phyloP scores from a whole-genome alignment of 1,284 basidiomycete species.

The Gymnopus androsaceus region DNA sequence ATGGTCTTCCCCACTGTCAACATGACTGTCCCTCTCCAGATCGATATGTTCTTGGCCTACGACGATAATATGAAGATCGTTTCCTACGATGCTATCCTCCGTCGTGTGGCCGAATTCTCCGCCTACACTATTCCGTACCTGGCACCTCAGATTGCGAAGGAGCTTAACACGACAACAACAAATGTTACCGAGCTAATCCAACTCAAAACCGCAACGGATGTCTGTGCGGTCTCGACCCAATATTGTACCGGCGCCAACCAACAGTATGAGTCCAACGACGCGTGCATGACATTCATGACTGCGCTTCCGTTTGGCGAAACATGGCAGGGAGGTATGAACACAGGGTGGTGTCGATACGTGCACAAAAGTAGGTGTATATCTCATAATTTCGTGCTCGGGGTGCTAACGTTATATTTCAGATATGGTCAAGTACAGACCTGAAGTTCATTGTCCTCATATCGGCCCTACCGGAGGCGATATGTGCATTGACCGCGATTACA shows the following conservation, averaged over 20 bases:
- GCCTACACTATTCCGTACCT: constrained; percentile 5
- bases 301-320: constrained; percentile 6
- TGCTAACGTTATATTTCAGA: background rate
- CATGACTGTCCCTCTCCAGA: constrained; percentile 4
- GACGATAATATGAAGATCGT: constrained; percentile 10
- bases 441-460: constrained; percentile 10
- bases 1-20: background rate
- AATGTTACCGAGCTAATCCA: constrained; percentile 3
- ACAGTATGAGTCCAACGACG: constrained; percentile 5
- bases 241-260: constrained; percentile 7
- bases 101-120: background rate
- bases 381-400: background rate
- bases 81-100: constrained; percentile 10
- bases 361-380: background rate
- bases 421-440: constrained; percentile 9
- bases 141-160: constrained; percentile 3
- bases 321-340: constrained; percentile 11
- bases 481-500: constrained; percentile 7
- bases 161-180: background rate
- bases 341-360: background rate
- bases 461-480: constrained; percentile 13
- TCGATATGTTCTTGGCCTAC: constrained; percentile 7
- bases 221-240: constrained; percentile 1
- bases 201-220: constrained; percentile 5
- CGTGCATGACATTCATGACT: constrained; percentile 8